Evolutionary conservation across 2,329 filamentous ascomycete genomes (phyloP), one percentile per base, ranked within the genome.

Genomic region (Laburnicola sp.): DNA sequence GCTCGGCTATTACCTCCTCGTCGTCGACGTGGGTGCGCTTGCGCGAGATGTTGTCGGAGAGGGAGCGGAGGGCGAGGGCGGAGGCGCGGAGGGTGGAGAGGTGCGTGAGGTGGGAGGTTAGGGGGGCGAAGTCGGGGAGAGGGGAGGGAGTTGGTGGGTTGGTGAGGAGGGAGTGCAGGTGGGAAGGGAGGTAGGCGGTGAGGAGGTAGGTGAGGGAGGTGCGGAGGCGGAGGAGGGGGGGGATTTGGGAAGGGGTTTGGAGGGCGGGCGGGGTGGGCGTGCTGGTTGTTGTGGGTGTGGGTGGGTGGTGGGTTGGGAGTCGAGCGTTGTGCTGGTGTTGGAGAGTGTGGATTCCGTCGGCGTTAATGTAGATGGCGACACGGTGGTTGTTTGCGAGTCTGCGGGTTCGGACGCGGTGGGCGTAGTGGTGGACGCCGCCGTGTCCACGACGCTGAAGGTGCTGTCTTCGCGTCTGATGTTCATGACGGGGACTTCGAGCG

Each of bases 401-500:
- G 64, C 59, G 25, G 64, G 59, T 6, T 63, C 48, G 10, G 62
- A 63, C 16, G 43, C 46, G 11, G 36, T 40, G 0, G 42, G 38
- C n/a, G 42, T 46, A 6, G 26, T 25, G 3, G 16, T 32, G 9
- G 41, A n/a, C 6, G 35, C 9, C 9, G 66, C 56, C n/a, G 64
- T 42, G 39, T 48, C 54, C 0, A 60, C 38, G 2, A 67, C 58
- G 52, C 63, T 71, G 8, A 72, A 48, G 16, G 50, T 71, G 65
- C 69, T 78, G 34, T 83, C 77, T 49, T 85, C 81, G 39, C 84
- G 80, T 63, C 81, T 86, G 35, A 91, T 78, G 28, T 83, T 83
- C 60, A 89, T 76, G 37, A 96, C 77, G 0, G 94, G 93, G 3
- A 86, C 82, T 60, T 94, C 88, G 4, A 99, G 77, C 2, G 82